phyloP scores from a whole-genome alignment of 106 monocot species.

The Narthecium ossifragum region DNA sequence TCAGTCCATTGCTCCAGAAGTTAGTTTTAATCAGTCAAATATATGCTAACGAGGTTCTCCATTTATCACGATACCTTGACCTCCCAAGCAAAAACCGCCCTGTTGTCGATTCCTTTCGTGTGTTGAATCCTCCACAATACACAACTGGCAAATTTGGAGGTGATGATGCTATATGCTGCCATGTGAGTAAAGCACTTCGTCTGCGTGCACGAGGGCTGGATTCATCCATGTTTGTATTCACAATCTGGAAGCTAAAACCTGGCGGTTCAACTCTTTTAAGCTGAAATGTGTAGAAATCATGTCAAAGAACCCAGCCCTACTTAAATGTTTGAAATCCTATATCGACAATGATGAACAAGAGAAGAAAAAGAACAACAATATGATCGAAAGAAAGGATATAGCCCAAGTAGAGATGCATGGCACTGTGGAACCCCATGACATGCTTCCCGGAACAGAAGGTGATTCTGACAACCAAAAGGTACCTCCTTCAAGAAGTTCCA shows the following conservation, averaged over 20 bases:
- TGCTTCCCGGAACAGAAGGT: conserved; percentile 93
- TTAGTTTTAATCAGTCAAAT: neutral
- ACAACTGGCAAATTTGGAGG: conserved; percentile 84
- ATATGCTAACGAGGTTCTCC: neutral
- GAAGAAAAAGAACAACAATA: neutral
- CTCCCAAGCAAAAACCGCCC: conserved; percentile 96
- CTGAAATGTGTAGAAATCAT: conserved; percentile 87
- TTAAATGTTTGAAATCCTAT: neutral
- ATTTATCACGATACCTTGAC: conserved; percentile 58
- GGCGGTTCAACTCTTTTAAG: conserved; percentile 84
- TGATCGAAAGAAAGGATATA: conserved; percentile 65
- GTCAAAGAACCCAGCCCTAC: conserved; percentile 52
- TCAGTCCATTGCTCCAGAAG: neutral
- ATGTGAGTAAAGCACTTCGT: conserved; percentile 87
- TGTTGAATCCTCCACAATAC: conserved; percentile 96
- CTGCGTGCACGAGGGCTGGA: conserved; percentile 83
- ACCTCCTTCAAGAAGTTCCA: conserved; percentile 92
- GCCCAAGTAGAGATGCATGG: conserved; percentile 96
- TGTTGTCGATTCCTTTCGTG: conserved; percentile 85
- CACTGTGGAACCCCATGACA: conserved; percentile 82
- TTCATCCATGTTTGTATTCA: conserved; percentile 89
- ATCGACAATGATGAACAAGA: neutral
- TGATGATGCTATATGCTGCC: conserved; percentile 97
- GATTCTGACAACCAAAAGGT: conserved; percentile 99
- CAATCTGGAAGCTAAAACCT: conserved; percentile 89